Base-by-base conservation (phyloP, 352 stramenopile genomes). In the Globisporangium emineosum region DNA sequence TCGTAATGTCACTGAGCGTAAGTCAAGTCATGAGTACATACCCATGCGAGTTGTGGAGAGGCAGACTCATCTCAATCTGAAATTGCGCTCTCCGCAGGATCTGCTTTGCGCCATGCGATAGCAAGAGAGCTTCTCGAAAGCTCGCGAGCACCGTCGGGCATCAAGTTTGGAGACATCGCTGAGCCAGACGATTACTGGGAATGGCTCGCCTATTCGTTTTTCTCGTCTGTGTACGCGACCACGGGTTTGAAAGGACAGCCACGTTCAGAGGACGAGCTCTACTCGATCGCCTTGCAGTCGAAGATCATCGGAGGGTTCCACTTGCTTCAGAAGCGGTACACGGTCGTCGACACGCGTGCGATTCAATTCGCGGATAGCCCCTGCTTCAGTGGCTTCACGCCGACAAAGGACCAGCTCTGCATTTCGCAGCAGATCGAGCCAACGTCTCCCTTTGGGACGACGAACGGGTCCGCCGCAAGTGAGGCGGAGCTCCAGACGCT, bases 271-370 rank as follows among this genome's bases (percentile, higher is more conserved):
- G 59, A 77, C 2, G 66, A 81, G 50, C 55, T 68, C 8, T 89
- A 89, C 65, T 25, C 42, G 17, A 65, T 90, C 21, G 82, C 75
- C 17, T 78, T 75, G 15, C 78, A 85, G 43, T 89, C 75, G 0
- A 60, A 78, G 6, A 87, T 91, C 42, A 66, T 91, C 13, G 76
- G 78, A 5, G 79, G 79, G n/a, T 91, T 91, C 62, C 71, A 88
- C 32, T 12, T 91, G 17, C 53, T 83, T 37, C 78, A 91, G 60
- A 78, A 61, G 37, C 61, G 80, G 2, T 89, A 84, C 56, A 62
- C 60, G 10, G 66, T 70, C 1, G 68, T 89, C 42, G 87, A 89
- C 45, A 83, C 75, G 35, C 80, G 70, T 8, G 67, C 77, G 12
- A 45, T 67, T 0, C 56, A 52, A 3, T 77, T 79, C 23, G 76